phyloP scores from a whole-genome alignment of 441 rosid species.

The Corymbia citriodora region DNA sequence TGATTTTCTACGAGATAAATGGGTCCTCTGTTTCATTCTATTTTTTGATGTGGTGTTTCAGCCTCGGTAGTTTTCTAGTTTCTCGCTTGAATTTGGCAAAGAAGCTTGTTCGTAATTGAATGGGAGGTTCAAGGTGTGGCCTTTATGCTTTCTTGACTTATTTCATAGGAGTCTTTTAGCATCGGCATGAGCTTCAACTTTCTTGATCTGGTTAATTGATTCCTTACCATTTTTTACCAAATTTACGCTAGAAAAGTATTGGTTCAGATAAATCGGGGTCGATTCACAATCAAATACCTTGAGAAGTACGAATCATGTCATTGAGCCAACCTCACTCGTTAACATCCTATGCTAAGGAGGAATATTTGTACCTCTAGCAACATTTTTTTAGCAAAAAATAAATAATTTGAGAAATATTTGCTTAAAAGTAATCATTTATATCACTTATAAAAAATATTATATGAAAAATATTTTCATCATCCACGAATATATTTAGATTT shows the following conservation, averaged over 20 bases:
- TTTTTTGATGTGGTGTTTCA: not conserved
- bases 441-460: not conserved
- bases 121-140: not conserved
- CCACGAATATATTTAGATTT: not conserved
- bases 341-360: not conserved
- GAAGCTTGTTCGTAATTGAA: not conserved
- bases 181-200: too few relatives aligned
- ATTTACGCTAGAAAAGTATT: not conserved
- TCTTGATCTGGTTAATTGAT: too few relatives aligned
- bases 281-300: not conserved
- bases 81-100: not conserved
- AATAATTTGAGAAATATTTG: too few relatives aligned
- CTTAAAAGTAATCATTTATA: too few relatives aligned
- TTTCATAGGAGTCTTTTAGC: not conserved
- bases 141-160: not conserved
- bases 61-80: not conserved
- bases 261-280: not conserved
- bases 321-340: not conserved
- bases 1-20: too few relatives aligned
- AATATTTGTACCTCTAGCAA: fast-evolving
- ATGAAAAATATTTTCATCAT: not conserved
- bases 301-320: not conserved
- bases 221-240: too few relatives aligned
- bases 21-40: not conserved
- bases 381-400: not conserved